phyloP scores from a whole-genome alignment of 176 grass and related monocot genomes.

The Miscanthus lutarioriparius region DNA sequence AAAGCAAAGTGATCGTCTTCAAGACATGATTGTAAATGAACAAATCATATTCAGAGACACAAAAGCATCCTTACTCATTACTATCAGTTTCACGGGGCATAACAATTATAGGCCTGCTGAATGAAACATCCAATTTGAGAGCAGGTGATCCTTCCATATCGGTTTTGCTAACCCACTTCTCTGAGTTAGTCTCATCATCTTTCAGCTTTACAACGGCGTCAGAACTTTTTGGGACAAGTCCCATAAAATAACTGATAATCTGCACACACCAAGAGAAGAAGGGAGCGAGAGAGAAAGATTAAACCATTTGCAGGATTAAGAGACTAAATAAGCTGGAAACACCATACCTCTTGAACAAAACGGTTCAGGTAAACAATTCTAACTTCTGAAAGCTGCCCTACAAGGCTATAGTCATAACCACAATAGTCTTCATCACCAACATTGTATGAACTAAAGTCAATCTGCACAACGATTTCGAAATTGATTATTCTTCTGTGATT shows the following conservation, averaged over 20 bases:
- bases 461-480: conserved; percentile 55
- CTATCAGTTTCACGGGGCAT: conserved; percentile 84
- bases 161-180: conserved; percentile 90
- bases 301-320: conserved; percentile 26
- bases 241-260: conserved; percentile 89
- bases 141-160: conserved; percentile 96
- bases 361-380: conserved; percentile 99
- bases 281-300: neutral
- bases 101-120: conserved; percentile 95
- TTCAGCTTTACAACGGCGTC: conserved; percentile 80
- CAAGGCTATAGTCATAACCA: conserved; percentile 93
- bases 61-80: conserved; percentile 63
- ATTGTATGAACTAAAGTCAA: conserved; percentile 91
- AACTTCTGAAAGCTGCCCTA: conserved; percentile 92
- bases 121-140: conserved; percentile 85
- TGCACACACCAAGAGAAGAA: conserved; percentile 31
- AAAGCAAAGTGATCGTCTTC: conserved; percentile 29
- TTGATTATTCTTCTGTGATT: conserved; percentile 8
- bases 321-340: conserved; percentile 29
- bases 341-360: conserved; percentile 94
- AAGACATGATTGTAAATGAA: conserved; percentile 34
- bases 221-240: conserved; percentile 79
- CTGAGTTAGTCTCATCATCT: conserved; percentile 79
- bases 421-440: conserved; percentile 79
- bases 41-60: conserved; percentile 4